A percentile compares a stretch with the other conserved stretches of the same genome.
phyloP scores from a whole-genome alignment of 345 rosid genomes.

The Gynandropsis gynandra region DNA sequence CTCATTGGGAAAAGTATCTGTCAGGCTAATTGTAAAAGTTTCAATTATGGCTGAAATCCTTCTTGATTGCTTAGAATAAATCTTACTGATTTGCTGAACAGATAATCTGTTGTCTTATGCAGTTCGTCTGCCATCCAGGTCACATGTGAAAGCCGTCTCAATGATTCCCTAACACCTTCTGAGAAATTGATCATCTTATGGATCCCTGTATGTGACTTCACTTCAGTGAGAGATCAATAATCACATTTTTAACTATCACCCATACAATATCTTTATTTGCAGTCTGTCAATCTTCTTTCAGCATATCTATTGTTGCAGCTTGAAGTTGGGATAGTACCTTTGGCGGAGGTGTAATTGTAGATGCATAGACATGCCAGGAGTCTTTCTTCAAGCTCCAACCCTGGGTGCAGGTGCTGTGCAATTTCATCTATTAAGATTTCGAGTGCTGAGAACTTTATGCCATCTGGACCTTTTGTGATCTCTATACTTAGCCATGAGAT shows the following conservation, averaged over 20 bases:
- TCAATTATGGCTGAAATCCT: too few relatives aligned
- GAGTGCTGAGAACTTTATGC: conserved; percentile 48
- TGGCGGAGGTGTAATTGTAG: conserved; percentile 81
- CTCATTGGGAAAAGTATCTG: too few relatives aligned
- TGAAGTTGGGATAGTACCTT: conserved; percentile 38
- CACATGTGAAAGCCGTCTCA: conserved; percentile 74
- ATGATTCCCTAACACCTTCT: conserved; percentile 78
- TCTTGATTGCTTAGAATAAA: too few relatives aligned
- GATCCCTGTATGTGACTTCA: conserved; percentile 45
- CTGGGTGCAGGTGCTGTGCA: conserved; percentile 75
- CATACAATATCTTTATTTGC: neutral
- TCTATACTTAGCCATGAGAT: conserved; percentile 78
- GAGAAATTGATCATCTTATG: conserved; percentile 71
- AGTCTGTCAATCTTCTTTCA: neutral
- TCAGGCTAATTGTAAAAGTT: too few relatives aligned
- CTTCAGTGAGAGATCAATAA: conserved; percentile 10
- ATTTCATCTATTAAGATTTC: conserved; percentile 59
- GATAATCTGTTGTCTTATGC: conserved; percentile 74
- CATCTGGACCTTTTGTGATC: conserved; percentile 50
- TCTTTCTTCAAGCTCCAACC: conserved; percentile 73
- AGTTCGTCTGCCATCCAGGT: conserved; percentile 96
- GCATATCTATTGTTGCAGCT: conserved; percentile 2
- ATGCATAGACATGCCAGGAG: conserved; percentile 77
- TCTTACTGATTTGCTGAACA: conserved; percentile 71
- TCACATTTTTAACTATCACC: neutral